Conservation (phyloP, 441 rosid genomes). For the Populus trichocarpa region DNA sequence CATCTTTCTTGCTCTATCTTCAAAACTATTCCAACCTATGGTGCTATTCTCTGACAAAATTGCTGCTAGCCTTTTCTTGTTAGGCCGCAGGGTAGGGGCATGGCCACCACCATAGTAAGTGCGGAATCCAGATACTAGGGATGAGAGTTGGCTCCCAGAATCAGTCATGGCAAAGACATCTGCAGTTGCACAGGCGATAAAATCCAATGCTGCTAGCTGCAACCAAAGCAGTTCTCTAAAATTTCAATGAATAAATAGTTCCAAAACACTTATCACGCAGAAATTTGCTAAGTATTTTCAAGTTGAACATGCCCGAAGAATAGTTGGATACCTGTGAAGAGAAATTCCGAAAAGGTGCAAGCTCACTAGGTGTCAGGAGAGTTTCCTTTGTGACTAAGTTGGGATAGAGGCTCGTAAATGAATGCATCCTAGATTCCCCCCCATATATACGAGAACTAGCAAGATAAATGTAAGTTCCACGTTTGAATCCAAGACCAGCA, state of each 20-base stretch:
- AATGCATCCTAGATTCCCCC: constrained; percentile 61
- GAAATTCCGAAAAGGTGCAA: constrained; percentile 78
- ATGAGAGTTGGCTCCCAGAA: constrained; percentile 92
- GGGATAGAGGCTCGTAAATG: constrained; percentile 75
- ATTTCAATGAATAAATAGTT: constrained; percentile 1
- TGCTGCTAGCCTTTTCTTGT: constrained; percentile 88
- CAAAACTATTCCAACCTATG: constrained; percentile 59
- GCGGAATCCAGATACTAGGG: constrained; percentile 83
- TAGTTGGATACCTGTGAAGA: constrained; percentile 67
- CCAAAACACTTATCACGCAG: background rate
- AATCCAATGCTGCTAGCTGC: constrained; percentile 90
- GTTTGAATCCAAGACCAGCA: constrained; percentile 74
- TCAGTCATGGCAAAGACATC: constrained; percentile 96
- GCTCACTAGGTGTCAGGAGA: constrained; percentile 70
- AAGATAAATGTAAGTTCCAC: constrained; percentile 64
- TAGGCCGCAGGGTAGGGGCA: constrained; percentile 76
- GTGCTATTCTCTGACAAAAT: constrained; percentile 59
- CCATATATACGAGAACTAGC: constrained; percentile 84
- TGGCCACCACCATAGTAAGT: constrained; percentile 72
- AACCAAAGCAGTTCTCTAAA: constrained; percentile 16
- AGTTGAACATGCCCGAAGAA: background rate
- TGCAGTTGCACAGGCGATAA: constrained; percentile 82
- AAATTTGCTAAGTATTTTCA: background rate
- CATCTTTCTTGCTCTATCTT: constrained; percentile 70
- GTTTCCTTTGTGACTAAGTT: constrained; percentile 85